phyloP scores from a whole-genome alignment of 2,329 filamentous ascomycete species.

The Pseudocercospora crystallina region DNA sequence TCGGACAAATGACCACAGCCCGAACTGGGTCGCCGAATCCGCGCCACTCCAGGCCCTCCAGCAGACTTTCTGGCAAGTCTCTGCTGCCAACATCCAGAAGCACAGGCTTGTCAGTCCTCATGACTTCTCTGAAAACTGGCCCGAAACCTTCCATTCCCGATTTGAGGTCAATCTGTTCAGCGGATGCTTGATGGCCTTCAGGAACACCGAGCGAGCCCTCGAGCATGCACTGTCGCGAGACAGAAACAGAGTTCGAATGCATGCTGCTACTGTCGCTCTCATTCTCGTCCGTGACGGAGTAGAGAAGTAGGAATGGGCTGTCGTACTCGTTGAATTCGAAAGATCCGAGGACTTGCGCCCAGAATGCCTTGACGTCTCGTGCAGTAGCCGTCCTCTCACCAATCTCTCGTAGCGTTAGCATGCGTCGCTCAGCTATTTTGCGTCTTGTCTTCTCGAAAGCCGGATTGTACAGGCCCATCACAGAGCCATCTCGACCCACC shows the following conservation, averaged over 20 bases:
- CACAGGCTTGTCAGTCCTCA: conserved; percentile 65
- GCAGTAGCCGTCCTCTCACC: conserved; percentile 72
- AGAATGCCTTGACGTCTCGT: conserved; percentile 71
- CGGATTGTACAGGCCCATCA: conserved; percentile 75
- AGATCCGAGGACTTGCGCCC: conserved; percentile 67
- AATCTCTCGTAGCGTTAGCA: conserved; percentile 75
- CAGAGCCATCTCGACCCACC: conserved; percentile 70
- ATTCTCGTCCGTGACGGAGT: conserved; percentile 69
- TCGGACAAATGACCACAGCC: conserved; percentile 73
- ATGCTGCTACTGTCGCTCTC: conserved; percentile 73
- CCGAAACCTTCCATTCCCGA: conserved; percentile 71
- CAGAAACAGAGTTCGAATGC: conserved; percentile 64
- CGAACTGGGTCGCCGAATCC: conserved; percentile 70
- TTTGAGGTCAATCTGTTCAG: conserved; percentile 65
- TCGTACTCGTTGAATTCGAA: conserved; percentile 74
- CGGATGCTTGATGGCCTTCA: conserved; percentile 60
- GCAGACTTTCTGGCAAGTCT: conserved; percentile 63
- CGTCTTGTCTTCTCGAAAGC: conserved; percentile 78
- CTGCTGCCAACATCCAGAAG: conserved; percentile 65
- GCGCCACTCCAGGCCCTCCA: conserved; percentile 67
- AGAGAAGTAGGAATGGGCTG: conserved; percentile 73
- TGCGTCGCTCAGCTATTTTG: conserved; percentile 74
- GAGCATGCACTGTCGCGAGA: conserved; percentile 64
- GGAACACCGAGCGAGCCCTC: conserved; percentile 72
- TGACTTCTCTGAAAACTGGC: conserved; percentile 72